phyloP scores from a whole-genome alignment of 2,329 filamentous ascomycete species.

The Apiospora phragmitis region DNA sequence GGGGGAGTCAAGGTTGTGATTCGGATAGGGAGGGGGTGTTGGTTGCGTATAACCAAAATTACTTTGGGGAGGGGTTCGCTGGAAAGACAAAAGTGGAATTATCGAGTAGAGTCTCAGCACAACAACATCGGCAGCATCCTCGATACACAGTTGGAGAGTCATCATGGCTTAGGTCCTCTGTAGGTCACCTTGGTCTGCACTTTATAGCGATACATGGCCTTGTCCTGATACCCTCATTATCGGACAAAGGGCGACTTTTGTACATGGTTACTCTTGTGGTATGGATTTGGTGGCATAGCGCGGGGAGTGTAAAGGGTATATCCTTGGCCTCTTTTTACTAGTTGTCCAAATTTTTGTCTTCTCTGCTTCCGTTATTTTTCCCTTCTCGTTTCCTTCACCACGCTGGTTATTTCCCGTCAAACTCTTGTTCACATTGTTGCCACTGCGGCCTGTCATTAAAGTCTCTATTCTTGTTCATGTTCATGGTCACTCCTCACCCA shows the following conservation, averaged over 20 bases:
- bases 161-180: not conserved
- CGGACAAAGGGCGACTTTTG: slow-evolving; percentile 27
- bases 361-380: slow-evolving; percentile 27
- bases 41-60: slow-evolving; percentile 27
- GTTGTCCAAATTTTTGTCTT: slow-evolving; percentile 21
- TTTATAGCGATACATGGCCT: slow-evolving; percentile 26
- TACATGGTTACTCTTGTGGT: slow-evolving; percentile 27
- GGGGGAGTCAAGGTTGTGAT: slow-evolving; percentile 32
- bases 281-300: slow-evolving; percentile 37
- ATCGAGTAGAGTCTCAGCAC: slow-evolving; percentile 10
- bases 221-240: slow-evolving; percentile 20
- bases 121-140: slow-evolving; percentile 9
- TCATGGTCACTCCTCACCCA: slow-evolving; percentile 20
- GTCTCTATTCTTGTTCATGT: slow-evolving; percentile 23
- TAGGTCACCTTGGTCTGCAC: slow-evolving; percentile 8
- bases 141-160: slow-evolving; percentile 5
- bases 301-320: slow-evolving; percentile 37
- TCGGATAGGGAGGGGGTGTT: slow-evolving; percentile 29
- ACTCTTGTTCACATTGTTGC: slow-evolving; percentile 13
- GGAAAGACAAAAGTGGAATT: slow-evolving; percentile 41
- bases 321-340: slow-evolving; percentile 32
- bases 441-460: slow-evolving; percentile 18
- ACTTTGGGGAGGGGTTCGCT: slow-evolving; percentile 38
- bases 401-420: slow-evolving; percentile 19
- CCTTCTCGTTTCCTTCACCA: slow-evolving; percentile 21